Conservation (phyloP, 306 rosid genomes). For the Ormosia semicastrata region DNA sequence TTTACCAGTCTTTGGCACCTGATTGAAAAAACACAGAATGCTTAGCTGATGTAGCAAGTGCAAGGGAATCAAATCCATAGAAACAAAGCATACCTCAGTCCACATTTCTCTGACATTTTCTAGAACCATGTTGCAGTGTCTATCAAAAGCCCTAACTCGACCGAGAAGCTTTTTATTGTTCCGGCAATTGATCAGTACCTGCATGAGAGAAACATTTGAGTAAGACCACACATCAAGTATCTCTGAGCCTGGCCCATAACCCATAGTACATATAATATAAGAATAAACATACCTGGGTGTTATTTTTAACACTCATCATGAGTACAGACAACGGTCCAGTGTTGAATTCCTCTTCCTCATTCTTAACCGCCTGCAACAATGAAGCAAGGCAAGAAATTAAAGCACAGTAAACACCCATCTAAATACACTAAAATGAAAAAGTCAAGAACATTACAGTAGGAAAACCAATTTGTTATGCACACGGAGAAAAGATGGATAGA, state of each 20-base stretch:
- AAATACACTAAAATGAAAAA: not conserved
- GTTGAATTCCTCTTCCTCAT: constrained; percentile 89
- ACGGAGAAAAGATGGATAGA: not conserved
- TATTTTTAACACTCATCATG: constrained; percentile 93
- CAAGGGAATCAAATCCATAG: not conserved
- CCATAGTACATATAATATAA: not conserved
- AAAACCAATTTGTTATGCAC: not conserved
- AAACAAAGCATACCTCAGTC: constrained; percentile 68
- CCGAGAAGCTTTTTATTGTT: constrained; percentile 90
- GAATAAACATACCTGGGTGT: constrained; percentile 63
- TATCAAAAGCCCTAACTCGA: constrained; percentile 90
- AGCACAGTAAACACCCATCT: not conserved
- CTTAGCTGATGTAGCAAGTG: not conserved
- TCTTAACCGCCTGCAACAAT: constrained; percentile 46
- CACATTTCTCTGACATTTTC: constrained; percentile 98
- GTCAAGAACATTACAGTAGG: not conserved
- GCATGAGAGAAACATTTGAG: not conserved
- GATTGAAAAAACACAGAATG: not conserved
- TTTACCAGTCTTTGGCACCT: constrained; percentile 89
- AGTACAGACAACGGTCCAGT: constrained; percentile 92
- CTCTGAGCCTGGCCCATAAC: not conserved
- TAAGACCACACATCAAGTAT: not conserved
- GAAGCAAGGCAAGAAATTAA: not conserved
- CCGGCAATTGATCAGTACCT: constrained; percentile 90
- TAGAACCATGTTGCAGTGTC: constrained; percentile 96